These are phyloP conservation scores for Oenanthe javanica DNA, from an alignment of 140 eudicot genomes.

Conservation along the genomic window DNA sequence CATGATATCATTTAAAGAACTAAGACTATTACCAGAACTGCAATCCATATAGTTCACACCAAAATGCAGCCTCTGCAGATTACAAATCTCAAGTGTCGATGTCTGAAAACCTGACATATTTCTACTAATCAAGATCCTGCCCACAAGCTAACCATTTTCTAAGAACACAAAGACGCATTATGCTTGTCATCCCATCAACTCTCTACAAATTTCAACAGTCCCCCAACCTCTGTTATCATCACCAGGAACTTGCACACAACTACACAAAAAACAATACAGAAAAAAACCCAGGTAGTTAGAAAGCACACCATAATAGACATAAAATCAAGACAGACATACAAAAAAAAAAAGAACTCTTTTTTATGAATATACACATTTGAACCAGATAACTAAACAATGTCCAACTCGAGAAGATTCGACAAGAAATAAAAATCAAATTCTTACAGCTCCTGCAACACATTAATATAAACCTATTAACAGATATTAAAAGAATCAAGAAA, in stretches of 20 bases:
- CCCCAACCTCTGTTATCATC: neutral
- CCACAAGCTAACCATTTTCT: neutral
- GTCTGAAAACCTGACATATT: slow-evolving; percentile 5
- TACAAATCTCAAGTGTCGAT: slow-evolving; percentile 21
- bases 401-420: no score
- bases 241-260: neutral
- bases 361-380: no score
- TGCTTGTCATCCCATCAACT: neutral
- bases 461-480: no score
- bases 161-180: neutral
- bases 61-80: slow-evolving; percentile 14
- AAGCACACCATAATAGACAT: no score
- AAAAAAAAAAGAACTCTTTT: no score
- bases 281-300: neutral
- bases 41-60: slow-evolving; percentile 9
- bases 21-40: no score
- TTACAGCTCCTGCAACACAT: no score
- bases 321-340: no score
- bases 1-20: neutral
- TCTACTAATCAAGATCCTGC: neutral
- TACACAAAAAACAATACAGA: neutral
- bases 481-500: no score
- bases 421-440: no score
- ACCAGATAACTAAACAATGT: no score
- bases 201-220: neutral